Conservation (phyloP, 148 eudicot species). For the Pouteria glomerata region DNA sequence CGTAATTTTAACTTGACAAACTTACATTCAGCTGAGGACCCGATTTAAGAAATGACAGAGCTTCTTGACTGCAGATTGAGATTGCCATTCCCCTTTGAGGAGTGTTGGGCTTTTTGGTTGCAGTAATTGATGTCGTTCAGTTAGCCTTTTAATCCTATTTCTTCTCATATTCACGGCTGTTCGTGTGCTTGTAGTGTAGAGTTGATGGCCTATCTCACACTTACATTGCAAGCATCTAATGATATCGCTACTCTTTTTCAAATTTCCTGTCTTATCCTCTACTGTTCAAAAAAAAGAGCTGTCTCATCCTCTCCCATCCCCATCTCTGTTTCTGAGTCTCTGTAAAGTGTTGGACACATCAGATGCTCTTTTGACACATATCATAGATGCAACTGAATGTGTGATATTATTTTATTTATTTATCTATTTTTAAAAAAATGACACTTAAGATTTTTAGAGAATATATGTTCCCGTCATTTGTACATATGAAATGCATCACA, state of each 20-base stretch:
- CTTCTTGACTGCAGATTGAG: not conserved
- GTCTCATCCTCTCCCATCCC: not conserved
- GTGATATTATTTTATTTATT: too few species aligned
- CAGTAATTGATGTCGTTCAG: too few species aligned
- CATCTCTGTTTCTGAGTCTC: not conserved
- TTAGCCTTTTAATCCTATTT: not conserved
- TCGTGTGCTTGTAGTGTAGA: not conserved
- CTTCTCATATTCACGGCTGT: not conserved
- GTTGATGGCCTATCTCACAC: not conserved
- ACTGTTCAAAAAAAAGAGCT: too few species aligned
- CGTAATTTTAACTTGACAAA: not conserved
- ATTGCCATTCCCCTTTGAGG: not conserved
- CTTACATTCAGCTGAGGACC: not conserved
- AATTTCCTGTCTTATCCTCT: too few species aligned
- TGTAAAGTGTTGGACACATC: too few species aligned
- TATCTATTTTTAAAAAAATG: too few species aligned
- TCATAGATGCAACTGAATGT: too few species aligned
- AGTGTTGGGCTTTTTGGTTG: not conserved
- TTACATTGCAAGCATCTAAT: too few species aligned
- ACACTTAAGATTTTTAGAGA: too few species aligned
- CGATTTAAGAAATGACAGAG: not conserved
- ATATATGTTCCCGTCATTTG: too few species aligned
- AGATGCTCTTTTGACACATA: too few species aligned
- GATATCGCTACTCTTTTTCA: not conserved
- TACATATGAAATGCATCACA: too few species aligned